These are phyloP conservation scores for Cytidiella melzeri DNA, from an alignment of 768 basidiomycete species.

Conservation along the genomic window DNA sequence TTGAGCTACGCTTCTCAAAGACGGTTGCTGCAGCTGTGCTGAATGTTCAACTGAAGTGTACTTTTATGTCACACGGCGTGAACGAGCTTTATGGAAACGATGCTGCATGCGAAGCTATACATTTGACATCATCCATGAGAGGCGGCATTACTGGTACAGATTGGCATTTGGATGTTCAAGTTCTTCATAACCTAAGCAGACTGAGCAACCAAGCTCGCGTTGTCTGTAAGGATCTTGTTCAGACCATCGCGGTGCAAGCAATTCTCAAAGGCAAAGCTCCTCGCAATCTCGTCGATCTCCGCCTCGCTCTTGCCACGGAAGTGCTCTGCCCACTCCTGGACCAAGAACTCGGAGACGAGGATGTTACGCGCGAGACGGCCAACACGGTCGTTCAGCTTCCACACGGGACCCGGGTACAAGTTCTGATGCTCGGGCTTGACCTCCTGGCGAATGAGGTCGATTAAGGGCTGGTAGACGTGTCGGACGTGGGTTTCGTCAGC, in stretches of 20 bases:
- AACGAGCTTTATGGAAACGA: too few relatives aligned
- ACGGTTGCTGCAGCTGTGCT: too few relatives aligned
- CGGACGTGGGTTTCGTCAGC: constrained; percentile 54
- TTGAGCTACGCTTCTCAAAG: too few relatives aligned
- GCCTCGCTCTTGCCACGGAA: constrained; percentile 49
- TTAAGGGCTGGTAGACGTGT: constrained; percentile 58
- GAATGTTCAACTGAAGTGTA: too few relatives aligned
- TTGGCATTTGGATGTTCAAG: too few relatives aligned
- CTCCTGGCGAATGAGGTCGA: constrained; percentile 55
- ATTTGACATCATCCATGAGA: too few relatives aligned
- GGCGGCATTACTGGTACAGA: too few relatives aligned
- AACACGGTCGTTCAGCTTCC: constrained; percentile 52
- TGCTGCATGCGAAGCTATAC: too few relatives aligned
- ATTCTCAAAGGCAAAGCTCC: constrained; percentile 64
- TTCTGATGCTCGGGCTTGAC: constrained; percentile 38
- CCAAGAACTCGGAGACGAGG: constrained; percentile 61
- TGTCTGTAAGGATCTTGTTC: constrained; percentile 23
- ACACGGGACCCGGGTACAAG: constrained; percentile 57
- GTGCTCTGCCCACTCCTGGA: constrained; percentile 69
- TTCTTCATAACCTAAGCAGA: neutral
- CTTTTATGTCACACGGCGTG: too few relatives aligned
- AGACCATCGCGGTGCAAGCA: constrained; percentile 63
- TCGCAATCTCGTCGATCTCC: constrained; percentile 65
- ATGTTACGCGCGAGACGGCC: constrained; percentile 57
- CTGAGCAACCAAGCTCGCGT: constrained; percentile 12